phyloP scores from a whole-genome alignment of 2,329 filamentous ascomycete genomes.

The Pestalotiopsis sp. region DNA sequence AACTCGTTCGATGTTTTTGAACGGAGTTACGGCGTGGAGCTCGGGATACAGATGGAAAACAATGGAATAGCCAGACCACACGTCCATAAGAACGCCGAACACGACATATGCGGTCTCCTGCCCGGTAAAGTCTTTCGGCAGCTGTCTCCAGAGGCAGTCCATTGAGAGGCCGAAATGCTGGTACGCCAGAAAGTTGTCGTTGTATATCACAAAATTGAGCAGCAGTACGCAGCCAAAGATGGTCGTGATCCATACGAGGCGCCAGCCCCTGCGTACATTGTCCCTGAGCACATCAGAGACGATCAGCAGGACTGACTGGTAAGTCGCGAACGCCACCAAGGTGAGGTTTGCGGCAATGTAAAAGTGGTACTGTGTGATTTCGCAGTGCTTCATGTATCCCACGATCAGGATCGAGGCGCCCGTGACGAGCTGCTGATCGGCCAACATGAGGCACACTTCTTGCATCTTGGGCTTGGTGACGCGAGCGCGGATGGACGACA shows the following conservation, averaged over 20 bases:
- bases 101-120: not conserved
- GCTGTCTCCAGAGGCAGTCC: not conserved
- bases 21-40: not conserved
- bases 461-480: not conserved
- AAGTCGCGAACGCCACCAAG: constrained; percentile 3
- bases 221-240: constrained; percentile 8
- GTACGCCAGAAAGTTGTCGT: constrained; percentile 5
- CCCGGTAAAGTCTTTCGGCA: not conserved
- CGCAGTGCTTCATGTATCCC: constrained; percentile 17
- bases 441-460: constrained; percentile 10
- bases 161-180: not conserved
- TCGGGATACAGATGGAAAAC: not conserved
- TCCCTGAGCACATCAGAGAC: not conserved
- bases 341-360: constrained; percentile 7
- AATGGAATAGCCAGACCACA: not conserved
- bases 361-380: constrained; percentile 17
- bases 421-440: constrained; percentile 17
- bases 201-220: constrained; percentile 4
- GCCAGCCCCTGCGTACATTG: not conserved
- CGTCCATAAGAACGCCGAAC: not conserved
- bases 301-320: constrained; percentile 8
- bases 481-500: not conserved
- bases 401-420: constrained; percentile 14
- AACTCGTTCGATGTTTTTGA: not conserved
- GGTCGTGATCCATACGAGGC: constrained; percentile 1